phyloP scores from a whole-genome alignment of 2,329 filamentous ascomycete genomes.

The Ophiocordyceps sinensis region DNA sequence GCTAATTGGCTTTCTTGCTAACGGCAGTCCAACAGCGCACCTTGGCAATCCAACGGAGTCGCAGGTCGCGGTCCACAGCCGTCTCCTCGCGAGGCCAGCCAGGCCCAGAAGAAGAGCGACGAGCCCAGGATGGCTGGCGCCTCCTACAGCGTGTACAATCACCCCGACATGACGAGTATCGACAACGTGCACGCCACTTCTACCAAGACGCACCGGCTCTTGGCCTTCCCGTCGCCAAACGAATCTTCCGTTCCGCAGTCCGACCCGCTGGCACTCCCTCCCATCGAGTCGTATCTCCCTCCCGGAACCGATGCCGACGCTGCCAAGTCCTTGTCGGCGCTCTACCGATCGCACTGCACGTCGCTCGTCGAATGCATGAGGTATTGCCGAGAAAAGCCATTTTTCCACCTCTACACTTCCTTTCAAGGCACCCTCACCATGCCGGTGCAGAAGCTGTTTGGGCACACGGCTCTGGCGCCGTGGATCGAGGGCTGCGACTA shows the following conservation, averaged over 20 bases:
- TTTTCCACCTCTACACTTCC: slow-evolving; percentile 86
- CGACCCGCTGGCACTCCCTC: slow-evolving; percentile 66
- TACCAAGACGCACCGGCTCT: slow-evolving; percentile 41
- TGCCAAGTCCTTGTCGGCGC: slow-evolving; percentile 68
- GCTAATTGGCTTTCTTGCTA: slow-evolving; percentile 4
- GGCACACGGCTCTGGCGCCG: slow-evolving; percentile 62
- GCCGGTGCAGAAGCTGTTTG: slow-evolving; percentile 85
- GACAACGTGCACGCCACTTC: slow-evolving; percentile 43
- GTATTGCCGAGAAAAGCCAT: slow-evolving; percentile 92
- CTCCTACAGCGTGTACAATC: slow-evolving; percentile 41
- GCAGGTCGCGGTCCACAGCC: slow-evolving; percentile 11
- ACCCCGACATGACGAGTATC: slow-evolving; percentile 39
- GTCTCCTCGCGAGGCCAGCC: slow-evolving; percentile 14
- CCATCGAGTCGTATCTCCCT: slow-evolving; percentile 70
- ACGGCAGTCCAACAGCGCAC: slow-evolving; percentile 16
- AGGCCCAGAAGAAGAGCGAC: slow-evolving; percentile 5
- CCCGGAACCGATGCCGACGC: slow-evolving; percentile 72
- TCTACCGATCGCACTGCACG: slow-evolving; percentile 91
- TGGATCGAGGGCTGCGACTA: slow-evolving; percentile 98
- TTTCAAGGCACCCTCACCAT: slow-evolving; percentile 95
- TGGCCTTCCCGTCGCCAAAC: slow-evolving; percentile 45
- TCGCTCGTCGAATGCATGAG: slow-evolving; percentile 91
- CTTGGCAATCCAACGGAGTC: slow-evolving; percentile 16
- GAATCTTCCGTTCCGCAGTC: slow-evolving; percentile 41
- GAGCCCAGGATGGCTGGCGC: slow-evolving; percentile 6